phyloP scores from a whole-genome alignment of 2,329 filamentous ascomycete genomes.

The Diplodia seriata region DNA sequence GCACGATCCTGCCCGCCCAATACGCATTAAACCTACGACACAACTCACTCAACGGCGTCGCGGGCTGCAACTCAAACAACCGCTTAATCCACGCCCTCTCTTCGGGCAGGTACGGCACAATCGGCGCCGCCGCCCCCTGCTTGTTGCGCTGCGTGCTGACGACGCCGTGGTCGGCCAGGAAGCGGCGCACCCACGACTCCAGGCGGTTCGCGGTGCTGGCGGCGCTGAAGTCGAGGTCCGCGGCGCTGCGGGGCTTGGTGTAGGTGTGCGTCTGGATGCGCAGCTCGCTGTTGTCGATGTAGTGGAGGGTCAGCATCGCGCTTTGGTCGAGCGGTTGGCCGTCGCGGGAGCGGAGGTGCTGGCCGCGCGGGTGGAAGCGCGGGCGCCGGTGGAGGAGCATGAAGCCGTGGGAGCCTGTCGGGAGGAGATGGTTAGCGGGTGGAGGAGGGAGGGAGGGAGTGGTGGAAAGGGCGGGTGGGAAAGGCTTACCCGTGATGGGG shows the following conservation, averaged over 20 bases:
- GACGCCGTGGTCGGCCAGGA: not conserved
- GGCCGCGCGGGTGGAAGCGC: not conserved
- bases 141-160: too few species aligned
- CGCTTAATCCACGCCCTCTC: not conserved
- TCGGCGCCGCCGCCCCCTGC: not conserved
- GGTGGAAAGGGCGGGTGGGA: too few species aligned
- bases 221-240: not conserved
- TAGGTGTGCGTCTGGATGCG: not conserved
- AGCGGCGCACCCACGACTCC: not conserved
- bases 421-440: too few species aligned
- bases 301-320: not conserved
- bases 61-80: not conserved
- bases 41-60: not conserved
- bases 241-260: too few species aligned
- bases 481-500: not conserved
- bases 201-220: not conserved
- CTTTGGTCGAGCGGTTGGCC: not conserved
- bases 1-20: not conserved
- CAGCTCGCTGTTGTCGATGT: not conserved
- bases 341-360: not conserved
- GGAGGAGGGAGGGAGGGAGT: too few species aligned
- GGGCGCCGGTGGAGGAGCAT: slow-evolving; percentile 16
- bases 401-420: slow-evolving; percentile 7
- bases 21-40: not conserved
- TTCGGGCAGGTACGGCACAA: not conserved